Evolutionary conservation across 306 rosid genomes (phyloP), one percentile per base, ranked within the genome.

Genomic region (Sicyos baderoa): DNA sequence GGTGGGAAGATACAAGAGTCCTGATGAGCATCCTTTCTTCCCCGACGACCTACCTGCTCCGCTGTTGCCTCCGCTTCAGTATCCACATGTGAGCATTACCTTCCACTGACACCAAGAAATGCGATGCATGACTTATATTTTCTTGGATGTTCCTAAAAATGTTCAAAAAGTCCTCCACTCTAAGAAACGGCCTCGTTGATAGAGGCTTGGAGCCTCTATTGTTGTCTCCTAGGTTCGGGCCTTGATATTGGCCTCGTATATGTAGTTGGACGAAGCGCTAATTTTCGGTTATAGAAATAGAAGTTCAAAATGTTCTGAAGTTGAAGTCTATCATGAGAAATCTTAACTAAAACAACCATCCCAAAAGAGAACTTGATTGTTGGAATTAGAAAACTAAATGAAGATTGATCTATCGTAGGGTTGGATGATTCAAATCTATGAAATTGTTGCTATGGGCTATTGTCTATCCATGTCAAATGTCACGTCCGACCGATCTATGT

Each of bases 1-100:
- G 95, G 88, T 86, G 53, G 95, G 91, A 17, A 84, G 91, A 75
- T 88, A 88, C 79, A 75, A 22, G 67, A 84, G 85, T 55, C 91
- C 91, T 0, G 89, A 86, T 64, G 91, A 88, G 70, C 86, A 84
- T 68, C 82, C 95, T 63, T 88, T 88, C 75, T 84, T 84, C 74
- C 81, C 85, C 23, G 37, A 54, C 0, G 12, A 53, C 68, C 68
- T 86, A 37, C 85, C 89, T n/a, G 73, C 77, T 27, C 85, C 88
- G 4, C 27, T 72, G 79, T 79, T 86, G 74, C 91, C 88, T 59
- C 89, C 91, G 12, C 29, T 88, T 76, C 84, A 78, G 56, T 86
- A 88, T 51, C 89, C 91, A 1, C 86, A 81, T 88, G 95, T 86
- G 72, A 23, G 59, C n/a, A 14, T 63, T 63, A 42, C 45, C 69